Percentiles rank a stretch among this genome's conserved stretches.
phyloP scores from a whole-genome alignment of 2,329 filamentous ascomycete genomes.

The Phialocephala sp. region DNA sequence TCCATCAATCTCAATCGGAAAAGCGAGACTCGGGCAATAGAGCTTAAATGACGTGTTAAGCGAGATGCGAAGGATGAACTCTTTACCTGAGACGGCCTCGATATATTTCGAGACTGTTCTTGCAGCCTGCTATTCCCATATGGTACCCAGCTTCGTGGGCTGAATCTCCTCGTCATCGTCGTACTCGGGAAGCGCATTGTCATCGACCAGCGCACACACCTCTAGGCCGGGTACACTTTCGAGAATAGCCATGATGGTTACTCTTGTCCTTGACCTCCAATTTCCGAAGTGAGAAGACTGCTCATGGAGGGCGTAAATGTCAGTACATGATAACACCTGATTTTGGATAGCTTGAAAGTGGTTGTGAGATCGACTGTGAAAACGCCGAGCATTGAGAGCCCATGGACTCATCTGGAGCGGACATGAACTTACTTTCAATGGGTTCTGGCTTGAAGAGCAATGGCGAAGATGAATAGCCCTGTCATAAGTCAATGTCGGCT shows the following conservation, averaged over 20 bases:
- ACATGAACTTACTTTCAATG: too few species aligned
- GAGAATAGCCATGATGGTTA: slow-evolving; percentile 10
- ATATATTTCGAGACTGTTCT: slow-evolving; percentile 7
- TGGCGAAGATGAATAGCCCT: too few species aligned
- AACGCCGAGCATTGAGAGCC: too few species aligned
- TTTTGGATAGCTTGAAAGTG: too few species aligned
- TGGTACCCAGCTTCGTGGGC: background rate
- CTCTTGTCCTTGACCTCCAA: background rate
- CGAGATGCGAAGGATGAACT: slow-evolving; percentile 4
- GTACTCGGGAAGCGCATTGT: slow-evolving; percentile 31
- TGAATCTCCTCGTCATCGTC: background rate
- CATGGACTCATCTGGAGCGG: too few species aligned
- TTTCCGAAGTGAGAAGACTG: background rate
- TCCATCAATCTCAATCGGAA: slow-evolving; percentile 8
- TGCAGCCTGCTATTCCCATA: background rate
- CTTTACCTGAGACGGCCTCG: slow-evolving; percentile 1
- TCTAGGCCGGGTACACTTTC: slow-evolving; percentile 20
- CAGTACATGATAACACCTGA: background rate
- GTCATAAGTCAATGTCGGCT: too few species aligned
- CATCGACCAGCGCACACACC: slow-evolving; percentile 35
- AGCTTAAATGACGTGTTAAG: background rate
- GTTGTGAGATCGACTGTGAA: too few species aligned
- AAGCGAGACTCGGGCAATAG: background rate
- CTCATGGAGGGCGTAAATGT: background rate
- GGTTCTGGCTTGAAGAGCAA: too few species aligned